phyloP scores from a whole-genome alignment of 2,329 filamentous ascomycete species.

The Aspergillus niger region DNA sequence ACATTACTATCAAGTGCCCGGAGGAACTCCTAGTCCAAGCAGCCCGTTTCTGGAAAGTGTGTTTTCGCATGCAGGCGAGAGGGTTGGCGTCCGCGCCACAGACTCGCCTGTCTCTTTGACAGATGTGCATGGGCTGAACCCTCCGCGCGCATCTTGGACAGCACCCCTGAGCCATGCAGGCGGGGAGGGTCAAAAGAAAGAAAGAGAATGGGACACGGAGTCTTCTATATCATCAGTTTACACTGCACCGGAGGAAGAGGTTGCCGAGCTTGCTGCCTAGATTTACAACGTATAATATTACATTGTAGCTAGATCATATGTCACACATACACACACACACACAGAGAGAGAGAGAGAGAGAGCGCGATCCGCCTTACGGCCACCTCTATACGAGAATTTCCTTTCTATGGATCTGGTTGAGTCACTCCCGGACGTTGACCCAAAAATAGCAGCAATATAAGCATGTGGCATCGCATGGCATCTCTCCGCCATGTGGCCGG shows the following conservation, averaged over 20 bases:
- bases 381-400: too few species aligned
- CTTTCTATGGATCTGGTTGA: too few species aligned
- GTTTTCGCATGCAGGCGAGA: background rate
- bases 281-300: background rate
- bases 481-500: too few species aligned
- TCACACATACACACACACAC: background rate
- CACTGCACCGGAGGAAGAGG: constrained; percentile 26
- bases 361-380: too few species aligned
- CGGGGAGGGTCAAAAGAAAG: background rate
- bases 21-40: background rate
- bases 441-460: too few species aligned
- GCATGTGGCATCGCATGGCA: background rate
- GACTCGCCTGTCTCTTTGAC: constrained; percentile 9
- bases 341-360: too few species aligned
- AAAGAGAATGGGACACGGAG: constrained; percentile 18
- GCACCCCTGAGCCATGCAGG: background rate
- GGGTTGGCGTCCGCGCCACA: background rate
- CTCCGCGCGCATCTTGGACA: background rate
- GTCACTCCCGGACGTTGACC: too few species aligned
- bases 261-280: constrained; percentile 10
- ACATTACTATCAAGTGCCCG: background rate
- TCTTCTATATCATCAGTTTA: constrained; percentile 29
- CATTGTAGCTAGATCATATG: background rate
- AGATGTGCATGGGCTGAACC: background rate
- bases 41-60: background rate